Percentiles rank a stretch among this genome's conserved stretches.
phyloP scores from a whole-genome alignment of 139 green algal genomes.

The Chlorella vulgaris region DNA sequence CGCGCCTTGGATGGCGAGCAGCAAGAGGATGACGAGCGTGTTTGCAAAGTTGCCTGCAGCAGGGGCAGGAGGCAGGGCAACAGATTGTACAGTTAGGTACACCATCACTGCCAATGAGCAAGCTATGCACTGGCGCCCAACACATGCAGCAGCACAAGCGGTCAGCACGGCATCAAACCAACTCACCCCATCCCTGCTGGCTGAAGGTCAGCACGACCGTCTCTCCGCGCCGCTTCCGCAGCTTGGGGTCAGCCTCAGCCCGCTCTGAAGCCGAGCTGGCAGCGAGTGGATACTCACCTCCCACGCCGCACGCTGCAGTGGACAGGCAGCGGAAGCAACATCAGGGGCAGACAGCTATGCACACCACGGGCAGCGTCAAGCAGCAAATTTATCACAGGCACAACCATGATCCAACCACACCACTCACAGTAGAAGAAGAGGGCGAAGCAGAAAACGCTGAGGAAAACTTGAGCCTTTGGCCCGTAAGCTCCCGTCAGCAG shows the following conservation, averaged over 20 bases:
- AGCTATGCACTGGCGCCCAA: not conserved
- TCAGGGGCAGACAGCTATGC: not conserved
- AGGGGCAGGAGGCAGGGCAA: not conserved
- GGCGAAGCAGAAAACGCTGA: slow-evolving; percentile 54
- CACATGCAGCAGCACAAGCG: not conserved
- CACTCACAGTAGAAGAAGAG: slow-evolving; percentile 54
- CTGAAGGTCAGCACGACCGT: slow-evolving; percentile 47
- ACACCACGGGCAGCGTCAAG: not conserved
- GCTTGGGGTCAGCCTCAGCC: slow-evolving; percentile 51
- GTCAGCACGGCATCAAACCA: not conserved
- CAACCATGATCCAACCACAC: no score
- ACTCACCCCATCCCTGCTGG: slow-evolving; percentile 38
- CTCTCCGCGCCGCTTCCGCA: slow-evolving; percentile 48
- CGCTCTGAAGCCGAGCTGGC: slow-evolving; percentile 76
- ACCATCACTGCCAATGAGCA: not conserved
- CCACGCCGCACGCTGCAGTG: slow-evolving; percentile 45
- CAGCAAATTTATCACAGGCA: not conserved
- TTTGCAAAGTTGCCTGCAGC: slow-evolving; percentile 40
- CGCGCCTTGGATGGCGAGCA: slow-evolving; percentile 31
- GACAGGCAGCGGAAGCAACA: not conserved
- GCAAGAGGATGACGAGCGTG: slow-evolving; percentile 43
- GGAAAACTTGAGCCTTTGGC: slow-evolving; percentile 44
- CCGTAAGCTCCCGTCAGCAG: slow-evolving; percentile 56
- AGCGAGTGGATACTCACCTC: slow-evolving; percentile 81
- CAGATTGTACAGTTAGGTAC: no score